These are phyloP conservation scores for Gaultheria prostrata DNA, from an alignment of 148 eudicot genomes.

Conservation along the genomic window DNA sequence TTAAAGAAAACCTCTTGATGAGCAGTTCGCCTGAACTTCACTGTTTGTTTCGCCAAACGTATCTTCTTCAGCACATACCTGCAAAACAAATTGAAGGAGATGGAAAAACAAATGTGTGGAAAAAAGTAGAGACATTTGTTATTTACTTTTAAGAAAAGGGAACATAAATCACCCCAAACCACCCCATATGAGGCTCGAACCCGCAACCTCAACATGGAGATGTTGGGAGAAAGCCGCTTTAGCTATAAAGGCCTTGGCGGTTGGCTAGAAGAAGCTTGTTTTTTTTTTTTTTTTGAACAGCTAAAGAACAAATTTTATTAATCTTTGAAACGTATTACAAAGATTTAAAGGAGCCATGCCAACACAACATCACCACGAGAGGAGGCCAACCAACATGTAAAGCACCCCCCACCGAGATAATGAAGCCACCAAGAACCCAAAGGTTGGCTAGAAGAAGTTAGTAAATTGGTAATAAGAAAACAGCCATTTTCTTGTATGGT, in stretches of 20 bases:
- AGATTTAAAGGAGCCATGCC: too few relatives aligned
- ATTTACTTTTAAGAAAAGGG: background rate
- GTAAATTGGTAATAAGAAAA: background rate
- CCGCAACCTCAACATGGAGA: background rate
- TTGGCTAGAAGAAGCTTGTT: background rate
- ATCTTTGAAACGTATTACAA: too few relatives aligned
- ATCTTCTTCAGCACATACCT: slow-evolving; percentile 94
- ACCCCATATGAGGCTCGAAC: background rate
- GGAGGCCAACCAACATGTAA: too few relatives aligned
- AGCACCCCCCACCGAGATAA: too few relatives aligned
- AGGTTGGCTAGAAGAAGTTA: background rate
- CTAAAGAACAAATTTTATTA: too few relatives aligned
- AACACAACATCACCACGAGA: too few relatives aligned
- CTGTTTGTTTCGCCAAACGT: slow-evolving; percentile 75
- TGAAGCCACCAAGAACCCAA: too few relatives aligned
- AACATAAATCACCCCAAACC: background rate
- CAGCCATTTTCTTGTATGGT: background rate
- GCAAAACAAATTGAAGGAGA: slow-evolving; percentile 5
- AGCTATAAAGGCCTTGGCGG: background rate
- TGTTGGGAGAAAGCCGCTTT: background rate
- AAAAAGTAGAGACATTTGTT: background rate
- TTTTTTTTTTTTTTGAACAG: too few relatives aligned
- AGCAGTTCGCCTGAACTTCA: slow-evolving; percentile 66
- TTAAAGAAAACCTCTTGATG: slow-evolving; percentile 64
- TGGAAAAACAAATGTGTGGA: background rate